phyloP scores from a whole-genome alignment of 805 yeast species.

The Metschnikowia koreensis region DNA sequence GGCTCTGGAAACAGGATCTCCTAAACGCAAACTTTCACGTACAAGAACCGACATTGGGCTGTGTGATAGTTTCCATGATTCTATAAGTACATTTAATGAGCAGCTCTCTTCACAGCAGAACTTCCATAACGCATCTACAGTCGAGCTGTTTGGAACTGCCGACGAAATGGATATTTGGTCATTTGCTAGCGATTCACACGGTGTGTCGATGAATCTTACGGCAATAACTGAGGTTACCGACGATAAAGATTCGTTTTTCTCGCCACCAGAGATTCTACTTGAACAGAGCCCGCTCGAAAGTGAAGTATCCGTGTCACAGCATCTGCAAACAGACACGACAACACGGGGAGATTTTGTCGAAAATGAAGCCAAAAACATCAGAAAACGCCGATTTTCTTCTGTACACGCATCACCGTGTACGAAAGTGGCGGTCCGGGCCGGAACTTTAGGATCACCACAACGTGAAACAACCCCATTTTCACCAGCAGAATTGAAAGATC shows the following conservation, averaged over 20 bases:
- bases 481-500: neutral
- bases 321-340: neutral
- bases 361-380: neutral
- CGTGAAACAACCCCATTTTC: neutral
- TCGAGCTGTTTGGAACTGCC: constrained; percentile 16
- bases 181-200: constrained; percentile 22
- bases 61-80: neutral
- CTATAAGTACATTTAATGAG: constrained; percentile 3
- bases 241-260: constrained; percentile 24
- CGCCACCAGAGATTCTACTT: constrained; percentile 30
- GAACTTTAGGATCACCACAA: constrained; percentile 29
- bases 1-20: neutral
- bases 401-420: constrained; percentile 33
- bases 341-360: neutral
- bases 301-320: neutral
- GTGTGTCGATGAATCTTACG: constrained; percentile 20
- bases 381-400: constrained; percentile 6
- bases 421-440: constrained; percentile 36
- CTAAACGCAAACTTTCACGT: neutral
- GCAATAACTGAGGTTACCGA: constrained; percentile 27
- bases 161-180: constrained; percentile 33
- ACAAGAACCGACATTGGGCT: neutral
- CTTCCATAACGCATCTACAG: constrained; percentile 5
- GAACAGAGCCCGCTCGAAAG: constrained; percentile 6
- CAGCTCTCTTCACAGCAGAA: neutral